Evolutionary conservation across 495 filamentous ascomycete genomes (phyloP).

Genomic region (Staphylotrichum longicolle): DNA sequence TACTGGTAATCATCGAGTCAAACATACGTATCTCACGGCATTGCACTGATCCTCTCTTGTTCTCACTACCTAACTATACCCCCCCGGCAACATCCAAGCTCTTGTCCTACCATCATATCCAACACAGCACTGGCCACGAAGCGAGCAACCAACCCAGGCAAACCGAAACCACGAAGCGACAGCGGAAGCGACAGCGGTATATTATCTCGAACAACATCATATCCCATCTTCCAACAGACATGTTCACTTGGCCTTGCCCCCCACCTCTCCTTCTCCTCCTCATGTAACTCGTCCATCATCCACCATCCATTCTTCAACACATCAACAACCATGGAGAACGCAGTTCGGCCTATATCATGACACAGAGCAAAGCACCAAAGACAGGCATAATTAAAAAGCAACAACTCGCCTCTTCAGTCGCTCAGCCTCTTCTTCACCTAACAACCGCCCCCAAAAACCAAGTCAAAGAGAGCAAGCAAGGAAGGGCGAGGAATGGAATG

Average conservation of each 20-base stretch:
- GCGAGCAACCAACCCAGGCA: too few relatives aligned
- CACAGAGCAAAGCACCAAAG: slow-evolving; percentile 5
- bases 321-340: neutral
- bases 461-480: slow-evolving; percentile 4
- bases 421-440: neutral
- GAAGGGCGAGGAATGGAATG: neutral
- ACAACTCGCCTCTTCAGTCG: neutral
- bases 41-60: too few relatives aligned
- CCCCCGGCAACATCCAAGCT: too few relatives aligned
- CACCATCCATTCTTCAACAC: slow-evolving; percentile 5
- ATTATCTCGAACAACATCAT: slow-evolving; percentile 10
- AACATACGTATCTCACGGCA: too few relatives aligned
- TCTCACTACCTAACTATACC: too few relatives aligned
- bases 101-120: too few relatives aligned
- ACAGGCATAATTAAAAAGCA: neutral
- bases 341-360: slow-evolving; percentile 10
- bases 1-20: too few relatives aligned
- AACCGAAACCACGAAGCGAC: neutral
- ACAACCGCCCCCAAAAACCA: neutral
- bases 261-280: neutral
- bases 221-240: neutral
- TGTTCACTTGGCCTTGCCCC: too few relatives aligned
- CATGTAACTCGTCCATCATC: slow-evolving; percentile 8
- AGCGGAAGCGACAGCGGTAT: slow-evolving; percentile 19
- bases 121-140: too few relatives aligned